Conservation (phyloP, 2,329 filamentous ascomycete species). For the Penicillium sp. region DNA sequence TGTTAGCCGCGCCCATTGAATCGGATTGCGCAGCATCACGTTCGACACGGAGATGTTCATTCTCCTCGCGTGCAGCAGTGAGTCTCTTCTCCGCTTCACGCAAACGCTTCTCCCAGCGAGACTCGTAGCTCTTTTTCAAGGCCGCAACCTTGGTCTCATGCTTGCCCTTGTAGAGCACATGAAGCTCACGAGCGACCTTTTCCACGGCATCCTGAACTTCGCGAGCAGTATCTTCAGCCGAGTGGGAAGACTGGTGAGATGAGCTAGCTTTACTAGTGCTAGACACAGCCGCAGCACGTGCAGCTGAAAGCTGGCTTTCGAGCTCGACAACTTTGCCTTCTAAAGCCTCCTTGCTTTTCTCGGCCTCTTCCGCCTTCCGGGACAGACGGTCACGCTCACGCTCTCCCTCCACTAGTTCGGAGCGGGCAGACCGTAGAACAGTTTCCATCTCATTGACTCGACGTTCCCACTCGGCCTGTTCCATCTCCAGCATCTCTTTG, state of each 20-base stretch:
- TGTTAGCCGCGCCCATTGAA: constrained; percentile 47
- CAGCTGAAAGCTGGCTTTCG: constrained; percentile 47
- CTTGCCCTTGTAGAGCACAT: constrained; percentile 92
- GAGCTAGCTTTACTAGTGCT: constrained; percentile 34
- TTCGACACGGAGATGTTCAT: constrained; percentile 68
- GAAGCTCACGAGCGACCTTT: constrained; percentile 89
- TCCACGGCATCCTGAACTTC: constrained; percentile 85
- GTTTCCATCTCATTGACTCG: constrained; percentile 82
- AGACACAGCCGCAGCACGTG: constrained; percentile 34
- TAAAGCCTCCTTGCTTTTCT: constrained; percentile 55
- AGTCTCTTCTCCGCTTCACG: constrained; percentile 73
- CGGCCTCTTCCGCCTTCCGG: constrained; percentile 72
- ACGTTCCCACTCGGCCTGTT: constrained; percentile 80
- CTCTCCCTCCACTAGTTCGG: constrained; percentile 75
- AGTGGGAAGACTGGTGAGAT: constrained; percentile 39
- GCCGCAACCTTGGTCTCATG: constrained; percentile 95
- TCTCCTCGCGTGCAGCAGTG: constrained; percentile 68
- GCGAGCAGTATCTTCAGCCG: constrained; percentile 48
- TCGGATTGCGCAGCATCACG: constrained; percentile 66
- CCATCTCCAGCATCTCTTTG: constrained; percentile 70
- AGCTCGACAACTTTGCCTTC: constrained; percentile 49
- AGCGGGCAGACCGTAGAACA: constrained; percentile 74
- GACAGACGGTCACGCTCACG: constrained; percentile 78
- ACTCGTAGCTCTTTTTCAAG: constrained; percentile 77
- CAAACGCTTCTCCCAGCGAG: constrained; percentile 84